Evolutionary conservation across 2,329 filamentous ascomycete species (phyloP), one percentile per base, ranked within the genome.

Genomic region (Curvularia hawaiiensis): DNA sequence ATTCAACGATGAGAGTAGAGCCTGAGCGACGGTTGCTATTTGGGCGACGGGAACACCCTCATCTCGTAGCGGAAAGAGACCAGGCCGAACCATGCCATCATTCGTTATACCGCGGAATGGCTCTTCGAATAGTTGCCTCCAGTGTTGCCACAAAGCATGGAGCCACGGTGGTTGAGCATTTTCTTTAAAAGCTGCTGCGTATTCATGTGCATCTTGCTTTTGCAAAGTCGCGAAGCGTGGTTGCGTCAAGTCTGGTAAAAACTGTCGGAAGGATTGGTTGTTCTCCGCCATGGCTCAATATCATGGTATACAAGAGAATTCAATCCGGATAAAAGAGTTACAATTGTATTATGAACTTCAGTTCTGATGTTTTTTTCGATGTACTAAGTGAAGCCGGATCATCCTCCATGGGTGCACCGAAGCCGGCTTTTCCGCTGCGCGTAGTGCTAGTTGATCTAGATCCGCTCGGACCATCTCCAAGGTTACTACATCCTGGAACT

Each of bases 61-160:
- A 65, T 91, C 88, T 63, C 86, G 82, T 4, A 87, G 68, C 40
- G 78, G 67, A 73, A 86, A 90, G 1, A 90, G 77, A 6, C 77
- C 80, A 0, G 79, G 78, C n/a, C 77, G 80, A 0, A 89, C 78
- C 4, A 65, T 78, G 82, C 89, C 90, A 62, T 92, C 87, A 11
- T 75, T 85, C 0, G 90, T 91, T 22, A 92, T 79, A 24, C 90
- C 90, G 66, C 84, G 86, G 71, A 85, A 92, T 0, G 90, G 89
- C 75, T 91, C 88, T 54, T 85, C 67, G 11, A 74, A 70, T 9
- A 78, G 58, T 50, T 73, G 70, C 46, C 66, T 69, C 74, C 76
- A 78, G 2, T 71, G 68, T 56, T 75, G 70, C 3, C 73, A 76
- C 18, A 78, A 62, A 22, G 74, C 67, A 54, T 71, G 74, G 12